These are phyloP conservation scores for Crithidia thermophila DNA, from an alignment of 208 protist species.

Conservation along the genomic window DNA sequence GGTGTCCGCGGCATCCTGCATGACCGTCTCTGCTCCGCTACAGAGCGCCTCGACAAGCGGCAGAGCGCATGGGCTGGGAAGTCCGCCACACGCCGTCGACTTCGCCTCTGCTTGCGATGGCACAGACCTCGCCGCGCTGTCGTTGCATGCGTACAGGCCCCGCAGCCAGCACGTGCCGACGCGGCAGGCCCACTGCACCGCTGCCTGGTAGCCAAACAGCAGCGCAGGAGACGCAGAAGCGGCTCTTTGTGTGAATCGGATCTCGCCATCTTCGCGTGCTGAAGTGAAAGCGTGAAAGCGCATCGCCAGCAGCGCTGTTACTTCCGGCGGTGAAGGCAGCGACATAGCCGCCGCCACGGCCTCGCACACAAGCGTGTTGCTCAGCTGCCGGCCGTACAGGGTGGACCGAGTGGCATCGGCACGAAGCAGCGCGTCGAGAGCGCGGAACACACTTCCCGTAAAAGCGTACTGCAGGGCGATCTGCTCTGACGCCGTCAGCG, in stretches of 20 bases:
- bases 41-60: conserved; percentile 33
- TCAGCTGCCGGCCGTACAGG: conserved; percentile 16
- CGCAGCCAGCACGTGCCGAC: conserved; percentile 22
- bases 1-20: conserved; percentile 26
- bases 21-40: conserved; percentile 24
- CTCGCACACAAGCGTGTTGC: conserved; percentile 9
- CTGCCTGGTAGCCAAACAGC: conserved; percentile 25
- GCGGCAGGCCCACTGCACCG: conserved; percentile 29
- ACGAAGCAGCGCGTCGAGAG: conserved; percentile 37
- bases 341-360: conserved; percentile 22
- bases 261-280: not conserved
- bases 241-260: not conserved
- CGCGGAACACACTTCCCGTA: conserved; percentile 38
- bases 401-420: conserved; percentile 9
- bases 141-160: conserved; percentile 5
- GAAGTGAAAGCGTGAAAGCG: conserved; percentile 23
- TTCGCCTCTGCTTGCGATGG: too few species aligned
- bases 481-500: conserved; percentile 50
- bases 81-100: conserved; percentile 3
- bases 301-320: conserved; percentile 17
- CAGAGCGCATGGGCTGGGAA: conserved; percentile 3
- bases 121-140: too few species aligned
- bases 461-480: conserved; percentile 75
- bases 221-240: conserved; percentile 14
- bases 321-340: conserved; percentile 19